Conservation (phyloP, 306 rosid species). For the Gastrolobium villosum region DNA sequence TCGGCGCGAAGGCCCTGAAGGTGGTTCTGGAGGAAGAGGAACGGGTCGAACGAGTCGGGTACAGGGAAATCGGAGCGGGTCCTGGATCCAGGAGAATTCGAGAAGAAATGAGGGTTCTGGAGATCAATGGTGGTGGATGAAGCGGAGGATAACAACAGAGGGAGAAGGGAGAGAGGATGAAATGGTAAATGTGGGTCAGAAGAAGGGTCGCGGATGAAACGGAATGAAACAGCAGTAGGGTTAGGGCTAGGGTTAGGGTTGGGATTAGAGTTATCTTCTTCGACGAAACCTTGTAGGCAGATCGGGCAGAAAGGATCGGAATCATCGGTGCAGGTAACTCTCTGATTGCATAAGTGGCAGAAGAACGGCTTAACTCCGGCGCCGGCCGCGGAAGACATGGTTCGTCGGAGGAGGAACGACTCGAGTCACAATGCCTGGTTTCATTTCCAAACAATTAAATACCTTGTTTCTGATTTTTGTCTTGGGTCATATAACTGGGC, state of each 20-base stretch:
- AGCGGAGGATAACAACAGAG: constrained; percentile 54
- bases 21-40: constrained; percentile 79
- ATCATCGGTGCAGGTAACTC: constrained; percentile 62
- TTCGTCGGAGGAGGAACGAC: constrained; percentile 1
- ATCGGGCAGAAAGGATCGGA: constrained; percentile 81
- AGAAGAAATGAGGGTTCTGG: constrained; percentile 41
- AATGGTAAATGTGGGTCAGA: constrained; percentile 37
- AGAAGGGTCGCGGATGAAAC: constrained; percentile 15
- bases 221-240: not conserved
- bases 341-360: constrained; percentile 74
- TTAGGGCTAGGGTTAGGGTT: constrained; percentile 54
- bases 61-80: constrained; percentile 49
- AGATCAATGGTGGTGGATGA: constrained; percentile 49
- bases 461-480: not conserved
- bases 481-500: not conserved
- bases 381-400: constrained; percentile 69
- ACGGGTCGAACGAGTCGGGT: constrained; percentile 75
- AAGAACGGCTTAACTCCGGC: constrained; percentile 58
- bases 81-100: constrained; percentile 53
- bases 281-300: constrained; percentile 81
- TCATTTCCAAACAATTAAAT: not conserved
- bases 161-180: constrained; percentile 49
- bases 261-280: constrained; percentile 56
- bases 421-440: not conserved
- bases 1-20: constrained; percentile 68